Conservation (phyloP, 805 yeast genomes). For the Komagataella populi region DNA sequence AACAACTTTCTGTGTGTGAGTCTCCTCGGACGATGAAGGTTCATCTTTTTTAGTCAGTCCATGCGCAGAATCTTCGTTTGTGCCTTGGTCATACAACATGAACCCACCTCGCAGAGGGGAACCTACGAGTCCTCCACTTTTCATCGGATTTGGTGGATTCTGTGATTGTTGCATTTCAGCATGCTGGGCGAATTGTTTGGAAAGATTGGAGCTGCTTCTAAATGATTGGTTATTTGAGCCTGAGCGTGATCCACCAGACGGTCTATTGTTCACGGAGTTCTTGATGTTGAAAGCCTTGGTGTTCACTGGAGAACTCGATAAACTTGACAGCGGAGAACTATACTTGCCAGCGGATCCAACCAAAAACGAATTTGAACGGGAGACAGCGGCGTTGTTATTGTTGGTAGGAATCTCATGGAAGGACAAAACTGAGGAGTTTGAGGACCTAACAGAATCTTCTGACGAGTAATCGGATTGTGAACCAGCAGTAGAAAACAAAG, state of each 20-base stretch:
- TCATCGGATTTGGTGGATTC: background rate
- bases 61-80: background rate
- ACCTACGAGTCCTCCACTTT: background rate
- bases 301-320: background rate
- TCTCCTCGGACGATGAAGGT: background rate
- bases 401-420: background rate
- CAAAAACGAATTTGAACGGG: background rate
- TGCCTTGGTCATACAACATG: background rate
- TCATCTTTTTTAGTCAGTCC: background rate
- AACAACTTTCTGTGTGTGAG: background rate
- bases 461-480: background rate
- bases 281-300: background rate
- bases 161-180: background rate
- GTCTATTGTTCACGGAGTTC: background rate
- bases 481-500: constrained; percentile 13
- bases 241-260: background rate
- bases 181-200: background rate
- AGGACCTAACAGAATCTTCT: background rate
- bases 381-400: background rate
- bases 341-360: background rate
- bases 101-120: background rate
- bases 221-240: background rate
- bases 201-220: background rate
- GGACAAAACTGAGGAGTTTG: background rate
- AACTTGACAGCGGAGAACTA: background rate